These are phyloP conservation scores for Chlorella sp. DNA, from an alignment of 139 green algal species.

Conservation along the genomic window DNA sequence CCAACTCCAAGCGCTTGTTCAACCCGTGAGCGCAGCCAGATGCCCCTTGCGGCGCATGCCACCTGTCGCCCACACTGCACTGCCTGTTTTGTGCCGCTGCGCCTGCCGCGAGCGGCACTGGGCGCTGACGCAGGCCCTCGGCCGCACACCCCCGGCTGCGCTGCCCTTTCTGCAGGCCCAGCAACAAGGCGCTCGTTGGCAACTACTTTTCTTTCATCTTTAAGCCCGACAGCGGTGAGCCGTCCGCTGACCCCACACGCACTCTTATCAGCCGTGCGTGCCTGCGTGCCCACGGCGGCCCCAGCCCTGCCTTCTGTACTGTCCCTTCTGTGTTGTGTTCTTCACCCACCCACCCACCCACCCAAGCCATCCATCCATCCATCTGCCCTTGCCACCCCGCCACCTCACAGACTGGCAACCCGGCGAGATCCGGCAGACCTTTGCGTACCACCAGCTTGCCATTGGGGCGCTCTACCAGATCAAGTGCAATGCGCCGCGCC, in stretches of 20 bases:
- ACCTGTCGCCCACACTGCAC: background rate
- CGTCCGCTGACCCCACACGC: background rate
- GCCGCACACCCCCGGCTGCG: background rate
- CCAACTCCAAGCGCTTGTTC: no score
- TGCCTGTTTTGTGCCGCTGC: background rate
- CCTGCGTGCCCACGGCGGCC: background rate
- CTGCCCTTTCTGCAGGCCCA: slow-evolving; percentile 4
- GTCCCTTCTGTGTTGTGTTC: background rate
- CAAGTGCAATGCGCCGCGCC: slow-evolving; percentile 18
- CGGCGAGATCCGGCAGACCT: background rate
- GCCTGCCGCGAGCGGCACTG: no score
- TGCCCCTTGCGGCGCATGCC: background rate
- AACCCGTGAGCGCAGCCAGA: no score
- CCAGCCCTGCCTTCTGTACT: background rate
- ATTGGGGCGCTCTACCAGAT: slow-evolving; percentile 20
- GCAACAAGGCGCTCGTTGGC: slow-evolving; percentile 19
- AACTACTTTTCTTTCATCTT: slow-evolving; percentile 10
- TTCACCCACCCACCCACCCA: background rate
- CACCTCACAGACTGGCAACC: slow-evolving; percentile 17
- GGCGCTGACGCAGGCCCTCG: background rate
- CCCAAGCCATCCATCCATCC: background rate
- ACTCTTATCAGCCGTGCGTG: background rate
- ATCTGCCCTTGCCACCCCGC: background rate
- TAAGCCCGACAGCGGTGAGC: slow-evolving; percentile 6
- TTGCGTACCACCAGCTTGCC: slow-evolving; percentile 26